Evolutionary conservation across 73 alveolate species (phyloP).

Genomic region (Tetrahymena thermophila): DNA sequence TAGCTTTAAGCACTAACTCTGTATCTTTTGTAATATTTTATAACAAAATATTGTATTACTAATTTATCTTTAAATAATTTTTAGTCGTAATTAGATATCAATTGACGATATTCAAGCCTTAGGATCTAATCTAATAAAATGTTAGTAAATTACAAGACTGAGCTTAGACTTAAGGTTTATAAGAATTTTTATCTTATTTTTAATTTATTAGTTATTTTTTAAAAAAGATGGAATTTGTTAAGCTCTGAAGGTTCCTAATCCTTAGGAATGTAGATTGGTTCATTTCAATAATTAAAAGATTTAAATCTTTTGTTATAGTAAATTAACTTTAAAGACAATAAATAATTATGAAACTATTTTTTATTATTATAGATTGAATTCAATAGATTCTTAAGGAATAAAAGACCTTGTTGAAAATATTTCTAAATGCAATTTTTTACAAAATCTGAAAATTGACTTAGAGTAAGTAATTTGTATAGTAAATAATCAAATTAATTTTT

Average conservation of each 20-base stretch:
- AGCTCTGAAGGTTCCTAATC: neutral
- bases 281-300: neutral
- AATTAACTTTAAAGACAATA: neutral
- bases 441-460: neutral
- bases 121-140: neutral
- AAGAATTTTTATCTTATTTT: neutral
- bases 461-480: neutral
- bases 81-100: neutral
- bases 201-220: neutral
- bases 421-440: neutral
- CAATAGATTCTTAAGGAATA: neutral
- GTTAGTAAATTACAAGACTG: neutral
- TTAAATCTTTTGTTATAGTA: neutral
- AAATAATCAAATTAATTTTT: neutral
- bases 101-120: neutral
- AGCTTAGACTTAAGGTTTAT: neutral
- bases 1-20: neutral
- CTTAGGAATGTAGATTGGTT: neutral
- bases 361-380: neutral
- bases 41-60: neutral
- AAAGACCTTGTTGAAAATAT: neutral
- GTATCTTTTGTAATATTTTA: neutral
- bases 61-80: neutral
- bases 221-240: neutral
- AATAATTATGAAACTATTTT: neutral